Conservation (phyloP, 2,329 filamentous ascomycete genomes). For the Calonectria pauciramosa region DNA sequence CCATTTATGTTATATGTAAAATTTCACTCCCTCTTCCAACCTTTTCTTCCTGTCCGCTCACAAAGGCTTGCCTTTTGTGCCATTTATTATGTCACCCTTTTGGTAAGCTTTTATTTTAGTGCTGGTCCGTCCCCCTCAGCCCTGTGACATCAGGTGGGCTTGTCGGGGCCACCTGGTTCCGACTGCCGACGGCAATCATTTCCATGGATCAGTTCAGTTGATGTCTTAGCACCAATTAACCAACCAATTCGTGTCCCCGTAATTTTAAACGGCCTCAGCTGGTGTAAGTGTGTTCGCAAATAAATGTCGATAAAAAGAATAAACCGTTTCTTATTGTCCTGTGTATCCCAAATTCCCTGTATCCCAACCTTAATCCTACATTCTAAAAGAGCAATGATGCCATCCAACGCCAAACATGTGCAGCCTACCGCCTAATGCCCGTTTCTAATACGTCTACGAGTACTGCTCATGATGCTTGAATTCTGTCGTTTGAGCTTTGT, state of each 20-base stretch:
- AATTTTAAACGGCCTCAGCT: not conserved
- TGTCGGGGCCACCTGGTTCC: not conserved
- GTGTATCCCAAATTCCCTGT: not conserved
- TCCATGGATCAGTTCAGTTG: not conserved
- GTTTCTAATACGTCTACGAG: not conserved
- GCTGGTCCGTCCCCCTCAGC: not conserved
- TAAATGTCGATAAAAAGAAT: not conserved
- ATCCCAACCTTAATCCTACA: not conserved
- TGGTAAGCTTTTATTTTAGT: constrained; percentile 29
- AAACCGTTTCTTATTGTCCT: not conserved
- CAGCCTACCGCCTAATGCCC: not conserved
- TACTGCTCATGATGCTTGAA: not conserved
- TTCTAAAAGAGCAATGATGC: not conserved
- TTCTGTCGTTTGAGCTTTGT: not conserved
- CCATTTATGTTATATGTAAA: no score
- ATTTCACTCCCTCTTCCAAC: no score
- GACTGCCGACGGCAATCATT: not conserved
- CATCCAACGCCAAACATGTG: constrained; percentile 17
- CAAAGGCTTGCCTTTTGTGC: not conserved
- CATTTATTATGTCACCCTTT: constrained; percentile 35
- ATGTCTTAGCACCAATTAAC: no score
- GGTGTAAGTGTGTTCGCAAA: not conserved
- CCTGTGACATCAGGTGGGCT: constrained; percentile 5
- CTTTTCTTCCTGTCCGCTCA: not conserved
- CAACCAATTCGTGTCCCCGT: not conserved